These are phyloP conservation scores for Pugionium cornutum DNA, from an alignment of 345 rosid species.

Conservation along the genomic window DNA sequence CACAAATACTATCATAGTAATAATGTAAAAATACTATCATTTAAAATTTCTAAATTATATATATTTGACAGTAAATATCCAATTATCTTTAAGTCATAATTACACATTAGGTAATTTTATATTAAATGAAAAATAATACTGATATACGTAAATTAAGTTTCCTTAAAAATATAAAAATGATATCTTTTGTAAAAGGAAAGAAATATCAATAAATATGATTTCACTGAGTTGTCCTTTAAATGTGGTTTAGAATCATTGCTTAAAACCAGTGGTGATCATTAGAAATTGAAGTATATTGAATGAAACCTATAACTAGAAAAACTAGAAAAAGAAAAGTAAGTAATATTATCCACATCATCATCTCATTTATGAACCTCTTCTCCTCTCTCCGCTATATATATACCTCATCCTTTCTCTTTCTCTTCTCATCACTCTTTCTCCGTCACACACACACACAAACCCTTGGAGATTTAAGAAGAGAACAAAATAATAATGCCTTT, in stretches of 20 bases:
- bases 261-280: constrained; percentile 20
- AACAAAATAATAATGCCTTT: constrained; percentile 47
- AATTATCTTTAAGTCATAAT: too few relatives aligned
- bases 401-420: neutral
- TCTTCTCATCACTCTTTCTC: constrained; percentile 27
- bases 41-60: too few relatives aligned
- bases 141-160: neutral
- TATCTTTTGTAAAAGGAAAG: too few relatives aligned
- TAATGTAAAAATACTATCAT: too few relatives aligned
- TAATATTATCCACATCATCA: constrained; percentile 29
- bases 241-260: neutral
- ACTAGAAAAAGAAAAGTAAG: neutral
- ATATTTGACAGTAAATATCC: too few relatives aligned
- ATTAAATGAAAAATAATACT: too few relatives aligned
- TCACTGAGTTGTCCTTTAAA: neutral
- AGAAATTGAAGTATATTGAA: neutral
- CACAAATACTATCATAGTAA: too few relatives aligned
- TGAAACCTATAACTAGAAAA: neutral
- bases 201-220: neutral
- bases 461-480: neutral
- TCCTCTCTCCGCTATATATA: constrained; percentile 47
- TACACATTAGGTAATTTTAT: too few relatives aligned
- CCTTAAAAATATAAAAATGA: neutral
- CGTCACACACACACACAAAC: constrained; percentile 8
- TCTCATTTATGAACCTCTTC: constrained; percentile 57